These are phyloP conservation scores for Leccinum incarnatum DNA, from an alignment of 768 basidiomycete species.

Conservation along the genomic window DNA sequence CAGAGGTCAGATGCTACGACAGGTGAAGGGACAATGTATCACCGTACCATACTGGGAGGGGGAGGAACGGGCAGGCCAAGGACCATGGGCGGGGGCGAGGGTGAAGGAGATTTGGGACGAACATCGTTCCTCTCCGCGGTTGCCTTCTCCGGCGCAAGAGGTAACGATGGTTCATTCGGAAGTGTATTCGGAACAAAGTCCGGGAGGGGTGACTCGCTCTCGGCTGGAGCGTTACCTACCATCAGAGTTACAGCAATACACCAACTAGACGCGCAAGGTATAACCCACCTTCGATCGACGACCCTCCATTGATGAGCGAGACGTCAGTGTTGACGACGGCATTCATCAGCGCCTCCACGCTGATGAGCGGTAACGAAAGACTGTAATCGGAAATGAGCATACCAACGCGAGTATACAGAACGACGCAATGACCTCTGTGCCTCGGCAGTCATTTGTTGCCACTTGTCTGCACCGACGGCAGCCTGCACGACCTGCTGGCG, in stretches of 20 bases:
- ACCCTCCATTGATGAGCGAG: slow-evolving; percentile 29
- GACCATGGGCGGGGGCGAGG: slow-evolving; percentile 21
- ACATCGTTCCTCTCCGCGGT: slow-evolving; percentile 14
- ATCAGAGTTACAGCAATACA: neutral
- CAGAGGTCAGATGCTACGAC: slow-evolving; percentile 1
- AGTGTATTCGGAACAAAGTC: slow-evolving; percentile 52
- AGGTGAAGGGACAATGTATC: neutral
- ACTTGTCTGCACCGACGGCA: slow-evolving; percentile 52
- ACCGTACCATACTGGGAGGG: slow-evolving; percentile 23
- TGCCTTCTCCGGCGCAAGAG: slow-evolving; percentile 15
- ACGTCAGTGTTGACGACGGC: slow-evolving; percentile 42
- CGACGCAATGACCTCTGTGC: slow-evolving; percentile 44
- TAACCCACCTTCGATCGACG: slow-evolving; percentile 20
- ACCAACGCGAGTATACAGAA: neutral
- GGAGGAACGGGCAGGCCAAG: slow-evolving; percentile 22
- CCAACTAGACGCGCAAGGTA: neutral
- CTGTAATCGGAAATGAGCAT: slow-evolving; percentile 26
- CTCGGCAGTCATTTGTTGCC: slow-evolving; percentile 51
- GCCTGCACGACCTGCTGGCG: slow-evolving; percentile 45
- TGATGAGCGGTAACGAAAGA: slow-evolving; percentile 42
- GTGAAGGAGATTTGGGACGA: slow-evolving; percentile 7
- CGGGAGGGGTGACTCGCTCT: slow-evolving; percentile 40
- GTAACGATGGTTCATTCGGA: slow-evolving; percentile 47
- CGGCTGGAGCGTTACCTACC: slow-evolving; percentile 6
- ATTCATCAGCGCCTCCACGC: slow-evolving; percentile 48